Evolutionary conservation across 2,329 filamentous ascomycete species (phyloP).

Genomic region (Endothia cerciana): DNA sequence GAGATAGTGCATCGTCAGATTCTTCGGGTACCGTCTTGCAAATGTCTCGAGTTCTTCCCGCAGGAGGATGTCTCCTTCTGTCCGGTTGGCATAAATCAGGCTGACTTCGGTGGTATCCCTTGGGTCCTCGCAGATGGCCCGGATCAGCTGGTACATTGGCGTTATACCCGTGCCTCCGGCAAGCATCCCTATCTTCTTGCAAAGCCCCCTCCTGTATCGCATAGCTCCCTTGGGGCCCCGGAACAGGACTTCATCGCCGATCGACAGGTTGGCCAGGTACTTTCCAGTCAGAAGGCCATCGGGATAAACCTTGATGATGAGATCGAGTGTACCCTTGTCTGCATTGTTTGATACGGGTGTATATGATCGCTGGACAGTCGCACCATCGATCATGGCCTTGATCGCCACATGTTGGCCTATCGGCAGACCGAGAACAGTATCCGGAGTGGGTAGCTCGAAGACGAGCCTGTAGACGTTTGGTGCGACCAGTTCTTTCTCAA

Average conservation of each 20-base stretch:
- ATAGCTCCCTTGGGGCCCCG: slow-evolving; percentile 62
- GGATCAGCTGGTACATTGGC: slow-evolving; percentile 65
- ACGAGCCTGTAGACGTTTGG: slow-evolving; percentile 51
- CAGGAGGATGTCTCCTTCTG: slow-evolving; percentile 63
- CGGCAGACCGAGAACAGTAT: slow-evolving; percentile 55
- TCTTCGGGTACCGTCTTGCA: slow-evolving; percentile 52
- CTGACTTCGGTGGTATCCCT: slow-evolving; percentile 59
- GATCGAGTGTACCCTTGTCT: slow-evolving; percentile 52
- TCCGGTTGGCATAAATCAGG: slow-evolving; percentile 63
- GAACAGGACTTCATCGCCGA: slow-evolving; percentile 55
- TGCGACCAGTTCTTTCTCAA: slow-evolving; percentile 43
- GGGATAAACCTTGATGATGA: slow-evolving; percentile 56
- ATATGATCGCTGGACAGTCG: slow-evolving; percentile 55
- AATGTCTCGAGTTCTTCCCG: slow-evolving; percentile 59
- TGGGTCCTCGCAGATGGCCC: slow-evolving; percentile 65
- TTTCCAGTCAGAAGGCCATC: slow-evolving; percentile 53
- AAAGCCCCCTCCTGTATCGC: slow-evolving; percentile 50
- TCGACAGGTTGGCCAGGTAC: slow-evolving; percentile 50
- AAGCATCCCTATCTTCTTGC: slow-evolving; percentile 56
- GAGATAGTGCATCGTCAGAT: slow-evolving; percentile 60
- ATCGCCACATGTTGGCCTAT: slow-evolving; percentile 62
- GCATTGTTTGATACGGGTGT: slow-evolving; percentile 57
- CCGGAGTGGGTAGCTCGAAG: slow-evolving; percentile 51
- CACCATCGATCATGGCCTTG: slow-evolving; percentile 49
- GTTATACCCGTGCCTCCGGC: slow-evolving; percentile 57